Evolutionary conservation across 768 basidiomycete genomes (phyloP).

Genomic region (Exsudoporus frostii): DNA sequence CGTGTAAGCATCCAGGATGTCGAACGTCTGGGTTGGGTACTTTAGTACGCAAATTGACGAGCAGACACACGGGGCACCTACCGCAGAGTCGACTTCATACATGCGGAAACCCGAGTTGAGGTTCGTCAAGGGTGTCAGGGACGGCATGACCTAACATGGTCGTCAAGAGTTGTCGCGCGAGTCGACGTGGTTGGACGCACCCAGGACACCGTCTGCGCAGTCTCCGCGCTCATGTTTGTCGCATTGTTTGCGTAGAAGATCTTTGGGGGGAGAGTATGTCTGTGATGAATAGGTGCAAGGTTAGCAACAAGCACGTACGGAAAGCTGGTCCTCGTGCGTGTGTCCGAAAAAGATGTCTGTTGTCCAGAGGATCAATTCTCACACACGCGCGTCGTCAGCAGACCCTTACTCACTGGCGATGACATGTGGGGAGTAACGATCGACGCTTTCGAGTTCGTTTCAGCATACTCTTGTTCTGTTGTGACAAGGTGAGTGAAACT

Average conservation of each 20-base stretch:
- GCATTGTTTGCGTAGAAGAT: conserved; percentile 72
- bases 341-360: conserved; percentile 71
- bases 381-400: background rate
- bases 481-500: background rate
- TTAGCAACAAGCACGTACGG: conserved; percentile 33
- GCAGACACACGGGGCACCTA: conserved; percentile 5
- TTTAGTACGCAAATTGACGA: background rate
- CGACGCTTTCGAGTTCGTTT: conserved; percentile 31
- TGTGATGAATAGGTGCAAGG: background rate
- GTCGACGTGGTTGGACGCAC: conserved; percentile 19
- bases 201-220: conserved; percentile 51
- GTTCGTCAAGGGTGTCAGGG: conserved; percentile 62
- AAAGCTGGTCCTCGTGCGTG: conserved; percentile 67
- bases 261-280: conserved; percentile 27
- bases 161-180: background rate
- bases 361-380: background rate
- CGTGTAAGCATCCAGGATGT: conserved; percentile 73
- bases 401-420: conserved; percentile 38
- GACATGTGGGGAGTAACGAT: conserved; percentile 47
- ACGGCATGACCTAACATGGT: conserved; percentile 39
- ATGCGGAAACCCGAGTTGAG: conserved; percentile 68
- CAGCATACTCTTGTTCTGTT: background rate
- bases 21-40: conserved; percentile 52
- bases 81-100: conserved; percentile 39
- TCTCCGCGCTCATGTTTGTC: conserved; percentile 51